phyloP scores from a whole-genome alignment of 202 grass and related monocot genomes.

The Elaeis oleifera region DNA sequence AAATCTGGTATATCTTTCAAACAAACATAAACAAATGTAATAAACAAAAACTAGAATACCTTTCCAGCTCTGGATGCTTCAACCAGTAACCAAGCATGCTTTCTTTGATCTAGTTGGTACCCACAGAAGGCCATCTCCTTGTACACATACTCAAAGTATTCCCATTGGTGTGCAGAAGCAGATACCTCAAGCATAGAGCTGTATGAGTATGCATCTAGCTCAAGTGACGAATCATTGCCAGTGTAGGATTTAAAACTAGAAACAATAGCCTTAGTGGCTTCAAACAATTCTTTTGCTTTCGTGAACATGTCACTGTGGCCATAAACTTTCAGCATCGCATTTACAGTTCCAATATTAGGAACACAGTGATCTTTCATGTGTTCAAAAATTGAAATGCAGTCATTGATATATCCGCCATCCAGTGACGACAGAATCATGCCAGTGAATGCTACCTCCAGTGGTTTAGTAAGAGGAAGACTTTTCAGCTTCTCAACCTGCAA shows the following conservation, averaged over 20 bases:
- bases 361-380: conserved; percentile 64
- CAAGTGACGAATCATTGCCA: conserved; percentile 30
- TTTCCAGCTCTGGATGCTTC: conserved; percentile 80
- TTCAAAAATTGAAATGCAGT: conserved; percentile 85
- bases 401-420: conserved; percentile 60
- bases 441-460: conserved; percentile 78
- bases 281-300: conserved; percentile 82
- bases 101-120: conserved; percentile 58
- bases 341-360: conserved; percentile 87
- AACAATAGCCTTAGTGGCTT: conserved; percentile 38
- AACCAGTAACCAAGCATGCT: conserved; percentile 56
- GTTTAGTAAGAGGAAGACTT: conserved; percentile 58
- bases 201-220: conserved; percentile 61
- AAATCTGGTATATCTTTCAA: no score
- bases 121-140: conserved; percentile 67
- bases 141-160: conserved; percentile 95
- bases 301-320: conserved; percentile 64
- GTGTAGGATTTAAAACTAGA: conserved; percentile 19
- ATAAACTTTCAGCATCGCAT: conserved; percentile 89
- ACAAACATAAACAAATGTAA: not conserved
- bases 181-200: conserved; percentile 70
- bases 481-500: conserved; percentile 79
- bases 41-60: conserved; percentile 23
- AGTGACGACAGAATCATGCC: conserved; percentile 94
- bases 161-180: conserved; percentile 79